phyloP scores from a whole-genome alignment of 305 asterid species.

The Fraxinus latifolia region DNA sequence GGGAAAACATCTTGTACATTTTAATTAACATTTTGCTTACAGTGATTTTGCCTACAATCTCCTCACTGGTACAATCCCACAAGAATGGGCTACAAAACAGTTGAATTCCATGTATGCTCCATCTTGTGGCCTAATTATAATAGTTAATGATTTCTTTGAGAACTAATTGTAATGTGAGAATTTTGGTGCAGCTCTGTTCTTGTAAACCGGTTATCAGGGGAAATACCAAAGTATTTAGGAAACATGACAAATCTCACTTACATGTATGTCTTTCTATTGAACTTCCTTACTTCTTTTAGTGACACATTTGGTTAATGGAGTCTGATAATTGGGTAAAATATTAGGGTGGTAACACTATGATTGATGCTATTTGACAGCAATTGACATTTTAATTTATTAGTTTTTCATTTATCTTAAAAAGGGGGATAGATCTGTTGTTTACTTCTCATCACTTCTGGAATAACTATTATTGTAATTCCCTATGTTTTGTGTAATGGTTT shows the following conservation, averaged over 20 bases:
- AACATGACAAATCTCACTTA: slow-evolving; percentile 70
- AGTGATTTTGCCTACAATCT: slow-evolving; percentile 90
- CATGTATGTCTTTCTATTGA: slow-evolving; percentile 53
- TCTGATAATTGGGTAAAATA: slow-evolving; percentile 1
- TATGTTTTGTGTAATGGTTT: not conserved
- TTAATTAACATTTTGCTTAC: slow-evolving; percentile 13
- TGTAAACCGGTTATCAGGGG: slow-evolving; percentile 83
- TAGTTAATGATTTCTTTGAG: slow-evolving; percentile 12
- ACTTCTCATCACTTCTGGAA: not conserved
- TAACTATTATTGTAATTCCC: not conserved
- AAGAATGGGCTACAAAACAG: slow-evolving; percentile 64
- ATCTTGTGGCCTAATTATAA: slow-evolving; percentile 9
- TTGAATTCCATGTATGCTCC: slow-evolving; percentile 57
- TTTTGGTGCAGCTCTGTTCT: slow-evolving; percentile 71
- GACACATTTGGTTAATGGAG: slow-evolving; percentile 9
- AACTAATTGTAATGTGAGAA: slow-evolving; percentile 19
- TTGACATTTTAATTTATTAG: not conserved
- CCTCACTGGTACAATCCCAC: slow-evolving; percentile 75
- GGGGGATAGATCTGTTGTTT: not conserved
- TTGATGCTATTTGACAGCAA: not conserved
- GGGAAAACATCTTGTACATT: slow-evolving; percentile 9
- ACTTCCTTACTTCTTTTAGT: slow-evolving; percentile 16
- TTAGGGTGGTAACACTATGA: not conserved
- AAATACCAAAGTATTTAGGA: slow-evolving; percentile 69
- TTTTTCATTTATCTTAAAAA: not conserved